A percentile compares a stretch with the other conserved stretches of the same genome.
Evolutionary conservation across 78 protist genomes (phyloP).

Genomic region (Tieghemostelium lacteum): DNA sequence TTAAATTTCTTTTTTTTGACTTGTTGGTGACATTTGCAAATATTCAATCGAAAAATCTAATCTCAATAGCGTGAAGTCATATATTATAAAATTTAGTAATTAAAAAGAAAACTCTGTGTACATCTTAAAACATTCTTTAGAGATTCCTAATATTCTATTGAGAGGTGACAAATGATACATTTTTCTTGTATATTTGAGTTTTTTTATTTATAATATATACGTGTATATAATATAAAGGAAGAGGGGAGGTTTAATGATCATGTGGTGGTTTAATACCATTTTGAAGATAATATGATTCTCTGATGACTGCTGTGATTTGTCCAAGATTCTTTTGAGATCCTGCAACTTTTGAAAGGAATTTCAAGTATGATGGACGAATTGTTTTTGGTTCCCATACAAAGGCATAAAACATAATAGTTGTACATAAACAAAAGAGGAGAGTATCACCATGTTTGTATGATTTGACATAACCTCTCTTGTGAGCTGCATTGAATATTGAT

Average conservation of each 20-base stretch:
- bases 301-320: conserved; percentile 20
- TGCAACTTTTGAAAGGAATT: conserved; percentile 59
- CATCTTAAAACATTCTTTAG: too few relatives aligned
- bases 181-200: not conserved
- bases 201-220: not conserved
- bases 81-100: too few relatives aligned
- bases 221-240: not conserved
- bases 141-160: too few relatives aligned
- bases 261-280: conserved; percentile 1
- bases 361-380: conserved; percentile 67
- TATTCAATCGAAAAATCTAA: too few relatives aligned
- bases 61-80: too few relatives aligned
- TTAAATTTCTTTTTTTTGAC: too few relatives aligned
- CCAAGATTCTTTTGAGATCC: conserved; percentile 50
- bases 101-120: too few relatives aligned
- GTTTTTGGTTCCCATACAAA: conserved; percentile 79
- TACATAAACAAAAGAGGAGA: conserved; percentile 52
- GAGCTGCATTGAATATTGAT: conserved; percentile 68
- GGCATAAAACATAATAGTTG: conserved; percentile 57
- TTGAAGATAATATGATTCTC: conserved; percentile 21
- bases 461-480: conserved; percentile 66
- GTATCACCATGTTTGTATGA: conserved; percentile 74
- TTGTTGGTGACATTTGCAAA: too few relatives aligned
- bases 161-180: too few relatives aligned
- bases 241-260: not conserved